Percentiles rank a stretch among this genome's conserved stretches.
Evolutionary conservation across 768 basidiomycete genomes (phyloP).

Genomic region (Mrakia gelida): DNA sequence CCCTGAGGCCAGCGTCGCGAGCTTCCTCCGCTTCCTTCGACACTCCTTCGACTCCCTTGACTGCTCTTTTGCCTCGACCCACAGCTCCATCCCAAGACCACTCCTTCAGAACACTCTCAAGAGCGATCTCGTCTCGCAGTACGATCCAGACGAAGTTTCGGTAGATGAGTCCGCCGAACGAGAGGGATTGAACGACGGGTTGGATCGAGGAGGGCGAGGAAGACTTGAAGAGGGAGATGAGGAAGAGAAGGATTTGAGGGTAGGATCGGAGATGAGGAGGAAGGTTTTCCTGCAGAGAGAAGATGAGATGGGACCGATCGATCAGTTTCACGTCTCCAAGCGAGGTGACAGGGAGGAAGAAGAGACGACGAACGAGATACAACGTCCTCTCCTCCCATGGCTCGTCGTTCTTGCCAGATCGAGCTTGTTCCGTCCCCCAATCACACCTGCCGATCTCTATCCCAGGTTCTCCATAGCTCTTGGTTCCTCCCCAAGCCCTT

Average conservation of each 20-base stretch:
- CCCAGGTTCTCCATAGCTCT: constrained; percentile 4
- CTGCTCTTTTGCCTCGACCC: background rate
- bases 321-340: background rate
- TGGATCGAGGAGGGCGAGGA: background rate
- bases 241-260: background rate
- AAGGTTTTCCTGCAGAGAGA: background rate
- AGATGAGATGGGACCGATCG: background rate
- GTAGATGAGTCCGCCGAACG: background rate
- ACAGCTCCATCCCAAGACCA: constrained; percentile 9
- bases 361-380: background rate
- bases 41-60: background rate
- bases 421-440: background rate
- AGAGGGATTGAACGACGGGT: background rate
- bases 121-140: background rate
- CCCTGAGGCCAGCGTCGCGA: background rate
- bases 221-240: background rate
- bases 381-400: background rate
- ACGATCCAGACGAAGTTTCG: background rate
- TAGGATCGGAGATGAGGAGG: constrained; percentile 5
- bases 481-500: constrained; percentile 5
- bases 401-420: background rate
- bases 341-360: background rate
- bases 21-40: background rate
- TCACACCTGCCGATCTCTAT: background rate
- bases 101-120: background rate